Base-by-base conservation (phyloP, 2,329 filamentous ascomycete genomes). In the Penicillium sp. region DNA sequence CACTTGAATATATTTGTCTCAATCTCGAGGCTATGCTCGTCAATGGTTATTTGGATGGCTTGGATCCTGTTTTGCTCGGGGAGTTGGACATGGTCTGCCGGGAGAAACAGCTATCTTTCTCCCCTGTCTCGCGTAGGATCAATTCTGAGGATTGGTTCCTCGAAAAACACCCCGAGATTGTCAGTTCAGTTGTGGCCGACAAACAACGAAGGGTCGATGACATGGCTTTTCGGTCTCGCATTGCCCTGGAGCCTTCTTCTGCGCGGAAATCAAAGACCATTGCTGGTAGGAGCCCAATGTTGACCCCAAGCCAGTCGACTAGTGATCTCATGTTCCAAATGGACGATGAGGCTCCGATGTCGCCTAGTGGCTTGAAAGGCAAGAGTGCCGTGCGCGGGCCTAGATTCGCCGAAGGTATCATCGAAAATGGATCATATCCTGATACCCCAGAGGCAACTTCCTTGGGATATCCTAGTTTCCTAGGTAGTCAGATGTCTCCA, bases 21-120 rank as follows among this genome's bases (percentile, higher is more conserved):
- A 95, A 95, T 62, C 77, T 97, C 49, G 93, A 99, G 68, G 83
- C 84, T 6, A 89, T 97, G 79, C 82, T 99, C 42, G 90, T 96
- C 63, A 95, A 95, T 55, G 86, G 82, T 59, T 78, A 92, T 13
- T 78, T 99, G 2, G 88, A 95, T 57, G 86, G 89, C 49, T 79
- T 99, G 13, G 91, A 97, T 46, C 82, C 87, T 35, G 86, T 95
- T 52, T 73, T 97, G n/a, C 72, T 96, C 13, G 62, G 80, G 2
- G 89, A 96, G 46, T 78, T 99, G 2, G 89, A 96, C 64, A 76
- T 80, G 41, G 80, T 89, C 10, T 89, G 95, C 12, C 84, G 86
- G 50, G 82, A 84, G 37, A 95, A 95, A 58, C 93, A 99, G 64
- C 73, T 90, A 34, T 81, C 86, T 10, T 85, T 82, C 46, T 81